Evolutionary conservation across 176 grass and related monocot genomes (phyloP).

Genomic region (Rhipidocladum racemiflorum): DNA sequence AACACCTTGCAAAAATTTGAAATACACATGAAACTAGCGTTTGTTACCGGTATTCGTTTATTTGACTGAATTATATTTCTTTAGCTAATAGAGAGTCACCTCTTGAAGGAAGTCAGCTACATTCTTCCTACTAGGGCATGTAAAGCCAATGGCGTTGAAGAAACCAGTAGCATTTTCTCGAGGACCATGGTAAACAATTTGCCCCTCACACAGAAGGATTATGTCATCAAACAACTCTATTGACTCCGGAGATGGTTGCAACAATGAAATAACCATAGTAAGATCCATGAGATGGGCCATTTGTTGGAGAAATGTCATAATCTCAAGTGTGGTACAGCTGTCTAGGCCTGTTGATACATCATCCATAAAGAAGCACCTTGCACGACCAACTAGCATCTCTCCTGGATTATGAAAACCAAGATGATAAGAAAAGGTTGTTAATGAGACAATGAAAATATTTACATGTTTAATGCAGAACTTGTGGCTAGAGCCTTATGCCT

Average conservation of each 20-base stretch:
- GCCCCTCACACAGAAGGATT: neutral
- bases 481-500: no score
- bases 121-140: neutral
- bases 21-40: no score
- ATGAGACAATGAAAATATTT: no score
- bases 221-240: neutral
- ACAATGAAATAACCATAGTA: neutral
- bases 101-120: neutral
- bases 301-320: neutral
- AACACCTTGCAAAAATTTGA: no score
- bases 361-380: neutral
- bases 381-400: neutral
- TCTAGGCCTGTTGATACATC: neutral
- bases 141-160: neutral
- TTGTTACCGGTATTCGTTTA: no score
- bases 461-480: no score
- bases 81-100: no score
- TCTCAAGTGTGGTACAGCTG: neutral
- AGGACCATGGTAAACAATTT: neutral
- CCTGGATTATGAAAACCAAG: neutral
- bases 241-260: neutral
- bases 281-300: neutral
- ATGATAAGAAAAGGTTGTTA: no score
- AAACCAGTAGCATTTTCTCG: neutral
- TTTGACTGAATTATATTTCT: no score